Evolutionary conservation across 1,284 basidiomycete species (phyloP), one percentile per base, ranked within the genome.

Genomic region (Porodaedalea pini): DNA sequence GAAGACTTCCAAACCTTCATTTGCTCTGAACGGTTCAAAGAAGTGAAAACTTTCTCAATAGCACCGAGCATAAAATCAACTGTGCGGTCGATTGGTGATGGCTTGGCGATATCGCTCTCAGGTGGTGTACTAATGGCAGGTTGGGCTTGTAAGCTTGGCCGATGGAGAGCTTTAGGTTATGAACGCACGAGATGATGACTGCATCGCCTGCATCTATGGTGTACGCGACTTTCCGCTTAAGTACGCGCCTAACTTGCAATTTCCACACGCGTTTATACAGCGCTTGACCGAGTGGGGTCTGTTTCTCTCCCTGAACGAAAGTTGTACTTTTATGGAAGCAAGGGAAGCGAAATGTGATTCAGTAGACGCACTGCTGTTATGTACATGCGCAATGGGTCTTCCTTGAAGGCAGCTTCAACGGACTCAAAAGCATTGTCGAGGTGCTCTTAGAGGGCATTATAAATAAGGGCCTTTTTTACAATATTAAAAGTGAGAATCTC

Each of bases 141-240:
- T 17, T 45, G 19, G n/a, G 19, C 6, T 21, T 31, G 19, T 37
- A 3, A 51, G 25, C 11, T 37, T 31, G 27, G 15, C n/a, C 23
- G 34, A 6, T 3, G 3, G 21, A 6, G 21, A 6, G 15, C 25
- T 5, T 37, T 15, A 17, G 15, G 4, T 17, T 17, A 23, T 32
- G 32, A 37, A 48, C 43, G 10, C 32, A 58, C 57, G 37, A 45
- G 17, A 54, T 34, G 40, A 58, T 29, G 19, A 36, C 31, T 32
- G 51, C 43, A 29, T 58, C 51, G 13, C 57, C 57, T 19, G 32
- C 41, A 41, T 58, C 49, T n/a, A 58, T 34, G 3, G 57, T 58
- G 11, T 48, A 54, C 3, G 51, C 51, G 4, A 49, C 23, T n/a
- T 49, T 53, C 23, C 48, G 57, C 43, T 58, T 58, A 7, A 58